Evolutionary conservation across 2,329 filamentous ascomycete species (phyloP).

Genomic region (Fusarium ambrosium): DNA sequence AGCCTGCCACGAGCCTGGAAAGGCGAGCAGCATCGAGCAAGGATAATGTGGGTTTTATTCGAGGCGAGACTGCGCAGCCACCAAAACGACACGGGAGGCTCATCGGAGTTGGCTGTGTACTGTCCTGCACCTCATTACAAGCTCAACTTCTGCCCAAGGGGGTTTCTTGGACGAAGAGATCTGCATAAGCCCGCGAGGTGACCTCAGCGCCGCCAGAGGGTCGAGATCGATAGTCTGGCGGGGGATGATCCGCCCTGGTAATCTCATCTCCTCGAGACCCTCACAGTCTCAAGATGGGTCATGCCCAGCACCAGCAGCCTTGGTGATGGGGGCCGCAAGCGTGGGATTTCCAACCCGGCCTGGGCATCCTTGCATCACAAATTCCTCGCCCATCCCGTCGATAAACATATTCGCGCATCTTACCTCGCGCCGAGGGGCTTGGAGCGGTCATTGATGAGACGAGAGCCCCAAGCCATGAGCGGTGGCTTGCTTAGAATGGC

Average conservation of each 20-base stretch:
- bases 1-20: constrained; percentile 3
- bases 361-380: constrained; percentile 36
- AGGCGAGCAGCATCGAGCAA: constrained; percentile 15
- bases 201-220: constrained; percentile 13
- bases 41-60: constrained; percentile 16
- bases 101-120: neutral
- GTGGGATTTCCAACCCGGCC: constrained; percentile 25
- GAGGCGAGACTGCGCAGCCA: constrained; percentile 1
- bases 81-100: neutral
- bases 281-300: constrained; percentile 19
- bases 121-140: neutral
- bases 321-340: constrained; percentile 26
- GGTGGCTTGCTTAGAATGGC: constrained; percentile 39
- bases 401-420: constrained; percentile 17
- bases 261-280: constrained; percentile 33
- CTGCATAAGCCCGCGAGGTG: constrained; percentile 12
- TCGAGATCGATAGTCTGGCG: constrained; percentile 20
- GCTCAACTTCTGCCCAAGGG: constrained; percentile 8
- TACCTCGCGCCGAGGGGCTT: constrained; percentile 12
- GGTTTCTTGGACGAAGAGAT: constrained; percentile 12
- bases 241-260: constrained; percentile 25
- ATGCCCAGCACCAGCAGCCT: constrained; percentile 17
- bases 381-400: constrained; percentile 30
- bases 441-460: constrained; percentile 21
- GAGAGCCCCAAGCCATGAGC: constrained; percentile 13